Conservation (phyloP, 306 rosid species). For the Delonix regia region DNA sequence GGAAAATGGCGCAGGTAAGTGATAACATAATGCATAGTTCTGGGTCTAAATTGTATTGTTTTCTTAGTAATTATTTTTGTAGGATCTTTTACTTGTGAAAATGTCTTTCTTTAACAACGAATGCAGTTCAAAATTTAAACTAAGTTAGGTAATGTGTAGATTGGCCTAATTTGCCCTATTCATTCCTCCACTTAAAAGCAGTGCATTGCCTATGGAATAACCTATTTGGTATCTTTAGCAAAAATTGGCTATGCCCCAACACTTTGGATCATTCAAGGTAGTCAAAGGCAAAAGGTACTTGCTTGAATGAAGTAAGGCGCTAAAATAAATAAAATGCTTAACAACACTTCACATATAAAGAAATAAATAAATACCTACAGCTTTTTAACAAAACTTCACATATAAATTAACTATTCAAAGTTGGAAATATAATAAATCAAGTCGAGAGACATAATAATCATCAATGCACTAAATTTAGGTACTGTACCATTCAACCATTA, state of each 20-base stretch:
- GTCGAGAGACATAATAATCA: too few relatives aligned
- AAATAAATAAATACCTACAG: too few relatives aligned
- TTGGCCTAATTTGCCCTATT: not conserved
- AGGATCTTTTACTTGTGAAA: slow-evolving; percentile 12
- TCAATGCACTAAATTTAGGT: too few relatives aligned
- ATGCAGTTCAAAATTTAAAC: slow-evolving; percentile 15
- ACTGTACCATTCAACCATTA: too few relatives aligned
- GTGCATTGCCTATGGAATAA: not conserved
- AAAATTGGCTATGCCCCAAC: not conserved
- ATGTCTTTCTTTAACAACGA: slow-evolving; percentile 9
- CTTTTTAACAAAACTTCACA: too few relatives aligned
- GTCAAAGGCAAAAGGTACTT: too few relatives aligned
- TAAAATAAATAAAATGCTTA: too few relatives aligned
- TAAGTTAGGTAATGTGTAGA: not conserved
- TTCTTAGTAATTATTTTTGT: slow-evolving; percentile 6
- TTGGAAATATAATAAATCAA: too few relatives aligned
- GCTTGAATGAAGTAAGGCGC: too few relatives aligned
- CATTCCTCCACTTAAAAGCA: not conserved
- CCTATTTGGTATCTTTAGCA: not conserved
- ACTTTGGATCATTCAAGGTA: too few relatives aligned
- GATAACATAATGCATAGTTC: slow-evolving; percentile 14
- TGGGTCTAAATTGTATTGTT: slow-evolving; percentile 23
- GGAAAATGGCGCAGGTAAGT: slow-evolving; percentile 96
- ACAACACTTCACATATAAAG: too few relatives aligned
- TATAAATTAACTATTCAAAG: too few relatives aligned